A percentile compares a stretch with the other conserved stretches of the same genome.
Evolutionary conservation across 225 moss, liverwort and hornwort species (phyloP).

Genomic region (Climacium dendroides): DNA sequence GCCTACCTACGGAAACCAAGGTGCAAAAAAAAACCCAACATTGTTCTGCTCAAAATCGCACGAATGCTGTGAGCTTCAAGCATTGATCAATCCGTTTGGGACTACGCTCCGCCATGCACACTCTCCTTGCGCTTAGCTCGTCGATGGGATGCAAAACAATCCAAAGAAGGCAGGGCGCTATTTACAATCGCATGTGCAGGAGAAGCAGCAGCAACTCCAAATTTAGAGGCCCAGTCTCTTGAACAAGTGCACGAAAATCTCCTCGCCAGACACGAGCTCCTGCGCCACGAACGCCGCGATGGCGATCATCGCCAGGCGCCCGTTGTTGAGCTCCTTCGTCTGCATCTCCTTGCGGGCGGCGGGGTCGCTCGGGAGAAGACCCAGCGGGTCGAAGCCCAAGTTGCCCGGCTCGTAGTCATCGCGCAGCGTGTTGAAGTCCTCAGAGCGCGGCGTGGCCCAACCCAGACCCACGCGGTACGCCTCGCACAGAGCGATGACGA

Average conservation of each 20-base stretch:
- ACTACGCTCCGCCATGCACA: neutral
- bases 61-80: neutral
- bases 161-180: neutral
- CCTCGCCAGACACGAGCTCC: conserved; percentile 40
- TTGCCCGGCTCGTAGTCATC: conserved; percentile 49
- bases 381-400: conserved; percentile 45
- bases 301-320: conserved; percentile 57
- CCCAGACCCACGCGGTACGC: conserved; percentile 39
- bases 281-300: conserved; percentile 54
- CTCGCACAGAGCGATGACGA: conserved; percentile 24
- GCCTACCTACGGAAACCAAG: neutral
- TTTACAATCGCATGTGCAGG: neutral
- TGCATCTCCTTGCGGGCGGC: conserved; percentile 15
- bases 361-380: conserved; percentile 26
- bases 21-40: neutral
- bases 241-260: conserved; percentile 33
- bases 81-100: neutral
- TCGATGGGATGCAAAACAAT: neutral
- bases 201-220: neutral
- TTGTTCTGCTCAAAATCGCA: neutral
- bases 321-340: conserved; percentile 57
- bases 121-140: neutral
- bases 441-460: conserved; percentile 34
- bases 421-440: conserved; percentile 22
- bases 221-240: conserved; percentile 10